Conservation (phyloP, 1,284 basidiomycete genomes). For the Leccinum pachyderme region DNA sequence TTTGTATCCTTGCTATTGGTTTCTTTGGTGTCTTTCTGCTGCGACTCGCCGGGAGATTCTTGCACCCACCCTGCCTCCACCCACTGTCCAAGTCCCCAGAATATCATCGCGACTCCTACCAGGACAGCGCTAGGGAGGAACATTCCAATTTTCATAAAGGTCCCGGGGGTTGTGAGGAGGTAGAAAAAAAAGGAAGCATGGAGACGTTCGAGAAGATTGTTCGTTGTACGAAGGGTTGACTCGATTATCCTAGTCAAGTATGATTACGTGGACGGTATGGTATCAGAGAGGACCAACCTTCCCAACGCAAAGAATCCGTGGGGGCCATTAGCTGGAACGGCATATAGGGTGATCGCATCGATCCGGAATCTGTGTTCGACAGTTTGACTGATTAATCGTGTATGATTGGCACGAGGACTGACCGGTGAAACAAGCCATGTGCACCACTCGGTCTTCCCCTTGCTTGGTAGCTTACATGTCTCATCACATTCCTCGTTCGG, state of each 20-base stretch:
- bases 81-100: conserved; percentile 77
- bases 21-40: conserved; percentile 13
- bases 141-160: conserved; percentile 85
- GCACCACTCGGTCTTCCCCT: conserved; percentile 72
- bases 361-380: conserved; percentile 74
- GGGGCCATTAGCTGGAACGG: conserved; percentile 83
- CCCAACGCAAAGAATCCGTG: conserved; percentile 95
- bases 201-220: conserved; percentile 90
- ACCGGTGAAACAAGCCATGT: conserved; percentile 79
- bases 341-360: conserved; percentile 91
- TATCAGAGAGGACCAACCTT: conserved; percentile 46
- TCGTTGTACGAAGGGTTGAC: conserved; percentile 83
- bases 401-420: conserved; percentile 18
- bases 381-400: conserved; percentile 7
- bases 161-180: conserved; percentile 71
- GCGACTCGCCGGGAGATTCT: conserved; percentile 9
- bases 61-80: conserved; percentile 57
- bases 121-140: conserved; percentile 86
- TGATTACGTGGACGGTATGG: not conserved
- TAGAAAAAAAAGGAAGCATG: conserved; percentile 98
- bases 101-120: conserved; percentile 79
- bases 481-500: conserved; percentile 60
- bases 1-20: conserved; percentile 3
- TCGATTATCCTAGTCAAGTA: conserved; percentile 64
- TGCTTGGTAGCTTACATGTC: conserved; percentile 68